Percentiles rank a stretch among this genome's conserved stretches.
phyloP scores from a whole-genome alignment of 176 grass and related monocot genomes.

The Musa itinerans region DNA sequence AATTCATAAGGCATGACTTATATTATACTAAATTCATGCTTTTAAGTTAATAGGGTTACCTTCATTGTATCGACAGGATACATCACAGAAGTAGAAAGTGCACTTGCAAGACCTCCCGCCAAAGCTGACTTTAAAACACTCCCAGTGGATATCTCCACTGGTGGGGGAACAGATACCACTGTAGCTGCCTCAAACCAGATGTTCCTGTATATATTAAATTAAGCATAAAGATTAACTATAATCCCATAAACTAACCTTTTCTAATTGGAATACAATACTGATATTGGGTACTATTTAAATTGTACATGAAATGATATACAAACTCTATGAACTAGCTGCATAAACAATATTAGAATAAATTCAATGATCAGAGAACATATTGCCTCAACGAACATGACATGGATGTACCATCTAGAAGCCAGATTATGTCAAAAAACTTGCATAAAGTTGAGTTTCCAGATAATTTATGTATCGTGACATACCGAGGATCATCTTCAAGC shows the following conservation, averaged over 20 bases:
- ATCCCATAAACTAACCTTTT: background rate
- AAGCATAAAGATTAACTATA: constrained; percentile 1
- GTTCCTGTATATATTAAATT: constrained; percentile 48
- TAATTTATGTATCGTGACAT: background rate
- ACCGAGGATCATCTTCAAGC: constrained; percentile 96
- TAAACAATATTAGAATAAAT: background rate
- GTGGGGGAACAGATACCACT: constrained; percentile 73
- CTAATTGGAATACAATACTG: background rate
- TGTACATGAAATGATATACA: background rate
- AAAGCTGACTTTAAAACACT: constrained; percentile 93
- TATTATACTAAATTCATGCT: background rate
- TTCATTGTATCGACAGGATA: constrained; percentile 97
- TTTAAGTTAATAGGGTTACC: constrained; percentile 26
- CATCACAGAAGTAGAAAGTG: constrained; percentile 83
- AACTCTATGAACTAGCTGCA: background rate
- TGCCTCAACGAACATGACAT: background rate
- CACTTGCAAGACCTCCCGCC: constrained; percentile 89
- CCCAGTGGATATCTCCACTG: constrained; percentile 71
- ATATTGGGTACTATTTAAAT: background rate
- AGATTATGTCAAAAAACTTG: background rate
- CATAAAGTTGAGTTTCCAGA: background rate
- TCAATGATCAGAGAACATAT: background rate
- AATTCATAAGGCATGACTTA: background rate
- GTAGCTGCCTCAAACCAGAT: constrained; percentile 99
- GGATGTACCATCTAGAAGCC: background rate